These are phyloP conservation scores for Lentinula boryana DNA, from an alignment of 768 basidiomycete species.

Conservation along the genomic window DNA sequence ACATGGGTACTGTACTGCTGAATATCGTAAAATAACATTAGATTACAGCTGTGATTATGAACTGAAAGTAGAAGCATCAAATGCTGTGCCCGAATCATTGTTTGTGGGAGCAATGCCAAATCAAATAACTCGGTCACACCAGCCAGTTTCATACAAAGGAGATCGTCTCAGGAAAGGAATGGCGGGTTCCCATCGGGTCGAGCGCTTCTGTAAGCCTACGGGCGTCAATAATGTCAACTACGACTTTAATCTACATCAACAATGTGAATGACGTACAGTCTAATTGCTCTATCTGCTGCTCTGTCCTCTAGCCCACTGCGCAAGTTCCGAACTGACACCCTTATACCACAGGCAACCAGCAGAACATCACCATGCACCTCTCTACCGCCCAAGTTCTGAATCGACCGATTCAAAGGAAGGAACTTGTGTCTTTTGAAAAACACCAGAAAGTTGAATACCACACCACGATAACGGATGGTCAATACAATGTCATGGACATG, in stretches of 20 bases:
- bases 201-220: neutral
- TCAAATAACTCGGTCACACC: too few relatives aligned
- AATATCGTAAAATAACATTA: too few relatives aligned
- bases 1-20: too few relatives aligned
- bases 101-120: too few relatives aligned
- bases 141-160: too few relatives aligned
- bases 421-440: neutral
- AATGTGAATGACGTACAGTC: neutral
- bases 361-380: neutral
- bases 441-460: neutral
- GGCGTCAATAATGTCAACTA: neutral
- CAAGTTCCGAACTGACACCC: neutral
- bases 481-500: neutral
- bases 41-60: too few relatives aligned
- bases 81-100: too few relatives aligned
- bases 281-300: neutral
- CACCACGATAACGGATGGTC: neutral
- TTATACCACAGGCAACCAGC: neutral
- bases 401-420: neutral
- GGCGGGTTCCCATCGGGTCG: neutral
- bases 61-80: too few relatives aligned
- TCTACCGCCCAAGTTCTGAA: neutral
- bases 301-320: neutral
- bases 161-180: neutral
- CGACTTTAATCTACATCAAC: neutral